Evolutionary conservation across 139 green algal genomes (phyloP).

Genomic region (Diplosphaera chodatii): DNA sequence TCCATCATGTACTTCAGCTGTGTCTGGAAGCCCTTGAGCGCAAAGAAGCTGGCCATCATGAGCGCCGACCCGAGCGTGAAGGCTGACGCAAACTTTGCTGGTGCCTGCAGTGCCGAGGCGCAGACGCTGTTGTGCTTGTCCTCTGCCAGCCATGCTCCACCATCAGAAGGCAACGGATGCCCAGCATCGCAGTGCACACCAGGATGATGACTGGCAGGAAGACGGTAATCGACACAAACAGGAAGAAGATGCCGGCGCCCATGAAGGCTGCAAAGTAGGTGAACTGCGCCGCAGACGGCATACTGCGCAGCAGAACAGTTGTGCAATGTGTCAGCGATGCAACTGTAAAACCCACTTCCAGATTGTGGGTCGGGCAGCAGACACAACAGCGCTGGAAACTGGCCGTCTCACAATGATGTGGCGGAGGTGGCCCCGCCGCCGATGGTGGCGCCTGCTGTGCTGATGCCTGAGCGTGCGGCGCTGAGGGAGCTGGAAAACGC

Average conservation of each 20-base stretch:
- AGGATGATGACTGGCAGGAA: constrained; percentile 68
- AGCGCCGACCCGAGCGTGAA: constrained; percentile 81
- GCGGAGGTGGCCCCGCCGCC: neutral
- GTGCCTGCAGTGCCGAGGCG: neutral
- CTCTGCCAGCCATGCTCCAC: no score
- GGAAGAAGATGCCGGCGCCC: constrained; percentile 58
- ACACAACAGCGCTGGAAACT: no score
- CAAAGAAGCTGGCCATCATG: constrained; percentile 70
- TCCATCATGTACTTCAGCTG: constrained; percentile 83
- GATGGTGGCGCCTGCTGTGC: neutral
- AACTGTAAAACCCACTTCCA: no score
- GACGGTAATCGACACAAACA: constrained; percentile 82
- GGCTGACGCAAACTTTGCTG: constrained; percentile 32
- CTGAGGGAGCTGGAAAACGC: neutral
- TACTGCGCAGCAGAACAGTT: neutral
- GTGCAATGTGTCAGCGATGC: no score
- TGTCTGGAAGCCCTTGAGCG: constrained; percentile 68
- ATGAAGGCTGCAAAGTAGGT: constrained; percentile 60
- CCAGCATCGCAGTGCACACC: neutral
- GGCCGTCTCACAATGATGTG: neutral
- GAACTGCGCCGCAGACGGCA: constrained; percentile 33
- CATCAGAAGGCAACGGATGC: neutral
- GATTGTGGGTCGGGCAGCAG: no score
- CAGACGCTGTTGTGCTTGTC: no score
- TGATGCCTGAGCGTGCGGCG: neutral